Evolutionary conservation across 768 basidiomycete genomes (phyloP).

Genomic region (Galerina marginata): DNA sequence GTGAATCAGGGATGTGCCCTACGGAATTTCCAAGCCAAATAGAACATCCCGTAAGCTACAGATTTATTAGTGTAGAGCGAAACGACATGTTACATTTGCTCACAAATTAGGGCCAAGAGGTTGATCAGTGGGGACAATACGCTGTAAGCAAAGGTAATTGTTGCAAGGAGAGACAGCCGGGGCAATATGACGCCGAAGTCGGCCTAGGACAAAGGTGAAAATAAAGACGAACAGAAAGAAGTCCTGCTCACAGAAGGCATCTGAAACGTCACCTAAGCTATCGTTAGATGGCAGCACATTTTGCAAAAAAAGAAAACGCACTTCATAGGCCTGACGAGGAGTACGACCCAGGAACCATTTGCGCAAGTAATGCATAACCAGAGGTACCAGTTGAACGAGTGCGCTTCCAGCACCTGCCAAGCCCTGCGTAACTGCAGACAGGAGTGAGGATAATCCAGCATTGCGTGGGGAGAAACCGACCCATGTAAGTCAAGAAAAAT

Average conservation of each 20-base stretch:
- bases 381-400: slow-evolving; percentile 56
- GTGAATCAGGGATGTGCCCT: slow-evolving; percentile 19
- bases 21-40: slow-evolving; percentile 65
- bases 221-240: not conserved
- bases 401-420: slow-evolving; percentile 56
- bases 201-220: slow-evolving; percentile 34
- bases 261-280: slow-evolving; percentile 48
- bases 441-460: not conserved
- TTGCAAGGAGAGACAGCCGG: slow-evolving; percentile 55
- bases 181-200: slow-evolving; percentile 58
- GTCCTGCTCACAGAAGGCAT: slow-evolving; percentile 53
- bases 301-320: slow-evolving; percentile 1
- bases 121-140: slow-evolving; percentile 72
- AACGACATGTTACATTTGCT: slow-evolving; percentile 13
- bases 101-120: slow-evolving; percentile 62
- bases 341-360: slow-evolving; percentile 74
- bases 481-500: slow-evolving; percentile 69
- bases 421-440: slow-evolving; percentile 50
- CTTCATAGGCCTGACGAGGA: slow-evolving; percentile 60
- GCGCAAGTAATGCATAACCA: slow-evolving; percentile 63
- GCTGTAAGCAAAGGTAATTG: slow-evolving; percentile 61
- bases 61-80: not conserved
- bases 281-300: slow-evolving; percentile 2
- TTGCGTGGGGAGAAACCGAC: slow-evolving; percentile 27
- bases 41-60: slow-evolving; percentile 58